These are phyloP conservation scores for Cucurbita ficifolia DNA, from an alignment of 306 rosid genomes.

Conservation along the genomic window DNA sequence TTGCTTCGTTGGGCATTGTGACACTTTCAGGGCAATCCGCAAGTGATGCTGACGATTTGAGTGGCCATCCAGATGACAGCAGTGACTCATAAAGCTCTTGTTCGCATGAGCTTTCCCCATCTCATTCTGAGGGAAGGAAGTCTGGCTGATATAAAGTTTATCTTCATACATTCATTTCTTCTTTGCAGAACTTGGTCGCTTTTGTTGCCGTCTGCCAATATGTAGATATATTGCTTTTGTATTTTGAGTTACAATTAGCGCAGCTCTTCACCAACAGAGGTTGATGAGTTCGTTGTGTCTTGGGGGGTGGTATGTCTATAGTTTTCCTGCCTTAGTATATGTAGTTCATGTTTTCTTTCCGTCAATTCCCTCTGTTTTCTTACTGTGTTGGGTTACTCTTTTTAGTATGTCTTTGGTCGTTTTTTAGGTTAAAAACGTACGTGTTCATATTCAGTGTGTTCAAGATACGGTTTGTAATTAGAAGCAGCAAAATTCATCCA, in stretches of 20 bases:
- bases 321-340: not conserved
- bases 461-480: too few relatives aligned
- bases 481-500: too few relatives aligned
- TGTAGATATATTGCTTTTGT: not conserved
- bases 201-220: not conserved
- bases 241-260: not conserved
- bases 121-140: slow-evolving; percentile 7
- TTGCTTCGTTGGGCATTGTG: slow-evolving; percentile 75
- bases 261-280: not conserved
- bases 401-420: too few relatives aligned
- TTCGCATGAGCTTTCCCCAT: slow-evolving; percentile 9
- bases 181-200: slow-evolving; percentile 1
- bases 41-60: slow-evolving; percentile 14
- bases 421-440: too few relatives aligned
- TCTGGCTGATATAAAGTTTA: slow-evolving; percentile 2
- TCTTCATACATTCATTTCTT: not conserved
- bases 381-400: not conserved
- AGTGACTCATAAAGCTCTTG: slow-evolving; percentile 27
- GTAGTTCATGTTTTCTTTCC: not conserved
- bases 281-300: not conserved
- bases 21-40: slow-evolving; percentile 51
- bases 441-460: too few relatives aligned
- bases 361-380: not conserved
- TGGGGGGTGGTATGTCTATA: not conserved
- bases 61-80: slow-evolving; percentile 16